Evolutionary conservation across 495 filamentous ascomycete genomes (phyloP).

Genomic region (Daldinia childiae): DNA sequence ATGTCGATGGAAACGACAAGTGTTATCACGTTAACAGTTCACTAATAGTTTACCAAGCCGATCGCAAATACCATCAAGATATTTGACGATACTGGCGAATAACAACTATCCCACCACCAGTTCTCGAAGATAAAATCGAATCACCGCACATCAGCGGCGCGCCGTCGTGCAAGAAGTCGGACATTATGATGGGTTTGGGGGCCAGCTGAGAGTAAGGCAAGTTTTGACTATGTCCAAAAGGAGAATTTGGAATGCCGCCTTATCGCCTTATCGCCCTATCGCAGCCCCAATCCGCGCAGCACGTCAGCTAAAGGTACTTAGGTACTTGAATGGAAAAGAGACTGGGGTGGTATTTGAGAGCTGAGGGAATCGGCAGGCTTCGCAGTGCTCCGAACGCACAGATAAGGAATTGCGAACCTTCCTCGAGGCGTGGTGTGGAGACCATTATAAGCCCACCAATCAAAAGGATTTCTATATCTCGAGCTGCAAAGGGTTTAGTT

Average conservation of each 20-base stretch:
- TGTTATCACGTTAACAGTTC: neutral
- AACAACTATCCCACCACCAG: neutral
- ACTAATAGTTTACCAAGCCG: neutral
- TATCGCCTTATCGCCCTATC: constrained; percentile 36
- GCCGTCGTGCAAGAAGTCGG: constrained; percentile 21
- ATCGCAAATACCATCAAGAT: neutral
- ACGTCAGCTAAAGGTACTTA: constrained; percentile 20
- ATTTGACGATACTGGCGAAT: neutral
- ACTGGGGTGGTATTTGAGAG: no score
- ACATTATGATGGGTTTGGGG: constrained; percentile 34
- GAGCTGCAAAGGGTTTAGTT: constrained; percentile 26
- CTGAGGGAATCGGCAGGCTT: constrained; percentile 42
- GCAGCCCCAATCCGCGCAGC: constrained; percentile 25
- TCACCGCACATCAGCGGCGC: neutral
- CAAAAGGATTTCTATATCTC: constrained; percentile 15
- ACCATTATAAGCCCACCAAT: constrained; percentile 23
- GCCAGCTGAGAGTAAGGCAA: constrained; percentile 50
- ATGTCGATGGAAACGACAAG: neutral
- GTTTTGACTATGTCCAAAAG: constrained; percentile 22
- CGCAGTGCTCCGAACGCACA: constrained; percentile 35
- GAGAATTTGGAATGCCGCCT: constrained; percentile 23
- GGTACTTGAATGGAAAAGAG: neutral
- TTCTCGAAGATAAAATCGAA: neutral
- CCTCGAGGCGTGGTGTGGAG: constrained; percentile 29
- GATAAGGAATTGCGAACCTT: constrained; percentile 40